Conservation (phyloP, 2,329 filamentous ascomycete species). For the Diatrype stigma region DNA sequence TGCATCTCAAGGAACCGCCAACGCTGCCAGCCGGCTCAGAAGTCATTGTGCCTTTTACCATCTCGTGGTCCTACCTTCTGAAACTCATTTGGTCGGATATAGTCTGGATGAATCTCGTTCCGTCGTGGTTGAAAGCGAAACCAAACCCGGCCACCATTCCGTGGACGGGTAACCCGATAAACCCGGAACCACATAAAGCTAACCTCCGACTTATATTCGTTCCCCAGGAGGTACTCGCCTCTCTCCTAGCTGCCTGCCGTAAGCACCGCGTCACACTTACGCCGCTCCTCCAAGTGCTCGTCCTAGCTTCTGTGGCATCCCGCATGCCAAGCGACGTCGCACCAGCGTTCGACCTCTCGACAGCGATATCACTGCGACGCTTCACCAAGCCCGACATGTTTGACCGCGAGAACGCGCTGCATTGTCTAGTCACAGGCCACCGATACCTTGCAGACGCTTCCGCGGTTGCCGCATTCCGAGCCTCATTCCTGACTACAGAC, state of each 20-base stretch:
- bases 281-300: slow-evolving; percentile 42
- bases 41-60: slow-evolving; percentile 33
- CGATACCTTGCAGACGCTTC: slow-evolving; percentile 24
- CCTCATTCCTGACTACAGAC: background rate
- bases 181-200: slow-evolving; percentile 32
- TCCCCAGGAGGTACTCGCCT: slow-evolving; percentile 18
- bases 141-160: slow-evolving; percentile 12
- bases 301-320: slow-evolving; percentile 36
- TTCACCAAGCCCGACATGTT: slow-evolving; percentile 29
- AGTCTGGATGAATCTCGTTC: slow-evolving; percentile 34
- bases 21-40: slow-evolving; percentile 37
- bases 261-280: slow-evolving; percentile 42
- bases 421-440: slow-evolving; percentile 36
- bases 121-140: slow-evolving; percentile 31
- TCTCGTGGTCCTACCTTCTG: slow-evolving; percentile 14
- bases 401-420: slow-evolving; percentile 29
- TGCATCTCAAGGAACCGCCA: slow-evolving; percentile 28
- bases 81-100: slow-evolving; percentile 11
- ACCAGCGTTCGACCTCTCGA: slow-evolving; percentile 32
- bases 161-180: slow-evolving; percentile 37
- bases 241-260: slow-evolving; percentile 37
- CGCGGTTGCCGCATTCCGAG: slow-evolving; percentile 4
- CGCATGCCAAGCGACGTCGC: slow-evolving; percentile 31
- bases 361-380: slow-evolving; percentile 42
- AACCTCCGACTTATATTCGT: slow-evolving; percentile 35